Conservation (phyloP, 805 yeast species). For the Pichia ethanolica region DNA sequence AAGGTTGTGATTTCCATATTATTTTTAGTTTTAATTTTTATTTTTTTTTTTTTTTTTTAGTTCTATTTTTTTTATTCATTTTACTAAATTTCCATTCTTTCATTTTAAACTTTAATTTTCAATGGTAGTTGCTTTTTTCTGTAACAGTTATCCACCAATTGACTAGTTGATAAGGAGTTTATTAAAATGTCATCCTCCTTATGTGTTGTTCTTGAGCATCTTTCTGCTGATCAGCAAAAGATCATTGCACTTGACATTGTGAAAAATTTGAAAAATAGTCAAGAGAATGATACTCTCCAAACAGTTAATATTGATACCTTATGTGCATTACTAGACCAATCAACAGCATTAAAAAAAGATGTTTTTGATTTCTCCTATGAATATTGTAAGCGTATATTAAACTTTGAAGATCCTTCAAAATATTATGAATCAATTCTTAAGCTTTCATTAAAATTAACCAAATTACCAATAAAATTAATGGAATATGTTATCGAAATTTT, state of each 20-base stretch:
- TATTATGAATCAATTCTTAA: constrained; percentile 11
- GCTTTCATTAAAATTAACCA: constrained; percentile 26
- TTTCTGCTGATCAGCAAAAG: constrained; percentile 9
- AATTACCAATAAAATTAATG: constrained; percentile 17
- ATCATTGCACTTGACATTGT: constrained; percentile 7
- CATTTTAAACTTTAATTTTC: no score
- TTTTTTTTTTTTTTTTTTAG: no score
- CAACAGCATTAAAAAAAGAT: constrained; percentile 8
- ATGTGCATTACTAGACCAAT: constrained; percentile 14
- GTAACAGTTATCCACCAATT: no score
- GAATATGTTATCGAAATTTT: constrained; percentile 5
- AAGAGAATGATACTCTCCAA: neutral
- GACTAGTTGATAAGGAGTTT: no score
- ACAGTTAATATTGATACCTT: constrained; percentile 13
- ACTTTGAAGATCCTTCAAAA: neutral
- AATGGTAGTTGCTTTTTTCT: no score
- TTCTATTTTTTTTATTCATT: no score
- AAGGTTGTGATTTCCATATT: no score
- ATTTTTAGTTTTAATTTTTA: no score
- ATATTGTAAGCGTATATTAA: constrained; percentile 6
- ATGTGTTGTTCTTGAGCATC: constrained; percentile 6
- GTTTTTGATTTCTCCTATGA: constrained; percentile 2
- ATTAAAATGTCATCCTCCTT: constrained; percentile 1
- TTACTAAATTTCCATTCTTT: no score
- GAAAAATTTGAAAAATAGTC: neutral